Evolutionary conservation across 805 yeast species (phyloP).

Genomic region (Middelhovenomyces tepae): DNA sequence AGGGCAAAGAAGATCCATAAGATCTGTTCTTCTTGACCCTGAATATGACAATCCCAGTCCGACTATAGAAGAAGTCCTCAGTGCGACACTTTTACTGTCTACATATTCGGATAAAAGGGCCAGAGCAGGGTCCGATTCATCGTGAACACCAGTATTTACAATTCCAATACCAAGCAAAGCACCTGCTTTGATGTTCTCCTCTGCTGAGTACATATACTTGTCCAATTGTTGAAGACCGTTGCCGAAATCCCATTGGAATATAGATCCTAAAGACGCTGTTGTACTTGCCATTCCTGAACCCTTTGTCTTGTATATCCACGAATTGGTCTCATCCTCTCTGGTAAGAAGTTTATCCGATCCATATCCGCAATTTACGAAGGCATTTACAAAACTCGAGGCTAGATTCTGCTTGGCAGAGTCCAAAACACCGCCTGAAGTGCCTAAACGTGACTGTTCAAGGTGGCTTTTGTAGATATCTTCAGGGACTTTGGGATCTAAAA

Average conservation of each 20-base stretch:
- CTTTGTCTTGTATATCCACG: constrained; percentile 89
- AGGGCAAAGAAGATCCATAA: constrained; percentile 69
- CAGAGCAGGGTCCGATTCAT: constrained; percentile 88
- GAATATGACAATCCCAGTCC: constrained; percentile 95
- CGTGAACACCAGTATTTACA: constrained; percentile 85
- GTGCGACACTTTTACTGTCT: constrained; percentile 46
- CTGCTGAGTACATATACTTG: constrained; percentile 76
- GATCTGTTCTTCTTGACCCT: constrained; percentile 83
- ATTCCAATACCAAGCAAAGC: constrained; percentile 93
- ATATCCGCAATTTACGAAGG: constrained; percentile 84
- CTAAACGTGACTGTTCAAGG: constrained; percentile 61
- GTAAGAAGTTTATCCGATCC: constrained; percentile 70
- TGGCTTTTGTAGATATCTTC: constrained; percentile 92
- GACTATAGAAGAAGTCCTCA: constrained; percentile 68
- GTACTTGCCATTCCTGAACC: constrained; percentile 87
- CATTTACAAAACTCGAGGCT: constrained; percentile 90
- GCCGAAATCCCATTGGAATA: constrained; percentile 83
- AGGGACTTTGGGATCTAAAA: constrained; percentile 84
- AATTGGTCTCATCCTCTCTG: constrained; percentile 59
- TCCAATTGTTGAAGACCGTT: constrained; percentile 88
- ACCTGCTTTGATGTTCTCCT: constrained; percentile 88
- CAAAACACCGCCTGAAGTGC: constrained; percentile 41
- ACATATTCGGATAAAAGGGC: constrained; percentile 76
- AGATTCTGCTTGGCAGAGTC: constrained; percentile 94
- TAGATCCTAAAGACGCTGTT: constrained; percentile 83